Base-by-base conservation (phyloP, 495 filamentous ascomycete genomes). In the Tirmania nivea region DNA sequence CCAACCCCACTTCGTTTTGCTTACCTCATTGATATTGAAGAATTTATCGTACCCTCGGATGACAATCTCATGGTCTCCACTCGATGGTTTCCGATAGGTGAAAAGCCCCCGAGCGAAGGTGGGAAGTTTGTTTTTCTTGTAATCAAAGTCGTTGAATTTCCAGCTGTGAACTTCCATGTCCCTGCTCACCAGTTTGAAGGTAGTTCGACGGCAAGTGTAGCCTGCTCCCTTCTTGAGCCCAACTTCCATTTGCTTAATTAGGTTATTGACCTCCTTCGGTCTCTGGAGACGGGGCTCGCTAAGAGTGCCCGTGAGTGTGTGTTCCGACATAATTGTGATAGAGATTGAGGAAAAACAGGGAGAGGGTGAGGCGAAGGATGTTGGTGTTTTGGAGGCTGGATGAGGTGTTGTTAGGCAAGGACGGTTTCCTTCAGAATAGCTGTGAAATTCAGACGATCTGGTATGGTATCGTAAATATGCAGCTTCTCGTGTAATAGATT, bases 11-110 rank as follows among this genome's bases (percentile, higher is more conserved):
- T 76, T 70, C 1, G 90, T 96, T 35, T 78, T 73, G 11, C 69
- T 63, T 2, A 86, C 79, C 66, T 97, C 90, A 47, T 74, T 75
- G 31, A 83, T 71, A 62, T 97, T 97, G 78, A 96, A 96, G 71
- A 97, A 97, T 69, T 97, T 97, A 71, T 97, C 92, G 68, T 97
- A 97, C 35, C 90, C 90, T 54, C 90, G 76, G 35, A 79, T 76
- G 2, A 73, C 80, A 53, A 97, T 95, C 66, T 94, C 85, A 14
- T 75, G 71, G 2, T 71, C 69, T 6, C 78, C 78, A 19, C 78
- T 69, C 50, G 71, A 68, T 2, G 58, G 49, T 48, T 72, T 76
- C 56, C 66, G 72, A 47, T 78, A 79, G 17, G 88, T 97, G 67
- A 97, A 97, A 1, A 97, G 74, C 19, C 92, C 92, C 17, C 90